These are phyloP conservation scores for Fomitopsis palustris DNA, from an alignment of 1,284 basidiomycete genomes.

Conservation along the genomic window DNA sequence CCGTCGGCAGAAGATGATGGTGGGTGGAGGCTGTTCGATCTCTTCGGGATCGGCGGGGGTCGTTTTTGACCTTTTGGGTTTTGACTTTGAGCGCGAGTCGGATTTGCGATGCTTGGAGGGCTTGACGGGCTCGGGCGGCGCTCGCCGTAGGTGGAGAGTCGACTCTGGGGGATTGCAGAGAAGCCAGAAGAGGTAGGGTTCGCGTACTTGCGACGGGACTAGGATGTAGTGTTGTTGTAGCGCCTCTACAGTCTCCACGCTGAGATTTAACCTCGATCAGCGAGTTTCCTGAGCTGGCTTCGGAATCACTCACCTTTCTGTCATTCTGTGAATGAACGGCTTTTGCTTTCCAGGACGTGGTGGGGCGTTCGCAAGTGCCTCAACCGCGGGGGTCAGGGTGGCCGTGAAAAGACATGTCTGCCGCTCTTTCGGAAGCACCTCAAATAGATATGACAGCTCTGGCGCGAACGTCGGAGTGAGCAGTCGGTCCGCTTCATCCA, in stretches of 20 bases:
- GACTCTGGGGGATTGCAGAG: slow-evolving; percentile 86
- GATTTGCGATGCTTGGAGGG: slow-evolving; percentile 28
- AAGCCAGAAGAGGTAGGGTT: slow-evolving; percentile 89
- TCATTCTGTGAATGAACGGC: slow-evolving; percentile 87
- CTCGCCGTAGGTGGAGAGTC: slow-evolving; percentile 61
- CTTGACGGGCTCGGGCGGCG: slow-evolving; percentile 48
- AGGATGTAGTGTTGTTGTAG: slow-evolving; percentile 91
- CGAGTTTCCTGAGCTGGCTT: not conserved
- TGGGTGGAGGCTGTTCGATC: slow-evolving; percentile 75
- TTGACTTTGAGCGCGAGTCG: not conserved
- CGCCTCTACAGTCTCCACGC: slow-evolving; percentile 82
- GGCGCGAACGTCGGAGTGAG: slow-evolving; percentile 89
- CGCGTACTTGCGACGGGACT: slow-evolving; percentile 92
- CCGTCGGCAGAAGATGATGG: slow-evolving; percentile 93
- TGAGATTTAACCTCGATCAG: slow-evolving; percentile 26
- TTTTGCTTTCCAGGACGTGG: slow-evolving; percentile 81
- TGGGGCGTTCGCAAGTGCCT: slow-evolving; percentile 70
- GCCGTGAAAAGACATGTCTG: slow-evolving; percentile 98
- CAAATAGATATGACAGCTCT: slow-evolving; percentile 81
- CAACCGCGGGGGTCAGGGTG: slow-evolving; percentile 87
- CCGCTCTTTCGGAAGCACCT: slow-evolving; percentile 75
- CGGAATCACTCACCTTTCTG: slow-evolving; percentile 52
- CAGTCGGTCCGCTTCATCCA: slow-evolving; percentile 96
- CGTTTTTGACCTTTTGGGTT: slow-evolving; percentile 17
- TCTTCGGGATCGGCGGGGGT: slow-evolving; percentile 40